Evolutionary conservation across 495 filamentous ascomycete genomes (phyloP), one percentile per base, ranked within the genome.

Genomic region (Parathielavia hyrcaniae): DNA sequence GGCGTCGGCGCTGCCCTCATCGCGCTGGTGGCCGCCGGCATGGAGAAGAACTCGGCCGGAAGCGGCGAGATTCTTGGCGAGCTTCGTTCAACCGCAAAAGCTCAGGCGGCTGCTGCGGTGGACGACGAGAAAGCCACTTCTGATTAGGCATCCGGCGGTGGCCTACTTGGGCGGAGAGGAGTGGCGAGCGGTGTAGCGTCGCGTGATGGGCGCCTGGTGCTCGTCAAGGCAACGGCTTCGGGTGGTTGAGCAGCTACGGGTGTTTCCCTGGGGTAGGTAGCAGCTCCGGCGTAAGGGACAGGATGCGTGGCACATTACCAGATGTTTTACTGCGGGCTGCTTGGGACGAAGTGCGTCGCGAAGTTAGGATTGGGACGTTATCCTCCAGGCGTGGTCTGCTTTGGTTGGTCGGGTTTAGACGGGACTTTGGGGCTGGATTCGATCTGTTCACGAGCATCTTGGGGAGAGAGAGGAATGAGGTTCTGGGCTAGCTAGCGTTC

Each of bases 1-100:
- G 91, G 91, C 53, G 91, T 97, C 48, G 91, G 91, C 30, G 91
- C 91, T 10, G 91, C 91, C 49, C 70, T 97, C 64, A 96, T 95
- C 71, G 91, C 91, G 35, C 77, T 95, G 14, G 86, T 92, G 1
- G 79, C 80, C 2, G 76, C 75, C 16, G 68, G 68, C 38, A 80
- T 79, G 76, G 77, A 80, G 67, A 73, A 74, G 67, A 67, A 19
- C 32, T n/a, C n/a, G n/a, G 50, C 17, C 41, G 48, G 14, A 50
- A 58, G 54, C n/a, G 44, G 49, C n/a, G 64, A 65, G 19, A 64
- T 56, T 44, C 39, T 69, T 16, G 56, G 45, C 32, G 62, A 66
- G 54, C 51, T 69, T 50, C 62, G 68, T 38, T 41, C 49, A 20
- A 59, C 56, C 20, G 57, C 60, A 40, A 46, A 68, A 16, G 55